Percentiles rank a stretch among this genome's conserved stretches.
These are phyloP conservation scores for Phytophthora megakarya DNA, from an alignment of 352 stramenopile genomes.

Conservation along the genomic window DNA sequence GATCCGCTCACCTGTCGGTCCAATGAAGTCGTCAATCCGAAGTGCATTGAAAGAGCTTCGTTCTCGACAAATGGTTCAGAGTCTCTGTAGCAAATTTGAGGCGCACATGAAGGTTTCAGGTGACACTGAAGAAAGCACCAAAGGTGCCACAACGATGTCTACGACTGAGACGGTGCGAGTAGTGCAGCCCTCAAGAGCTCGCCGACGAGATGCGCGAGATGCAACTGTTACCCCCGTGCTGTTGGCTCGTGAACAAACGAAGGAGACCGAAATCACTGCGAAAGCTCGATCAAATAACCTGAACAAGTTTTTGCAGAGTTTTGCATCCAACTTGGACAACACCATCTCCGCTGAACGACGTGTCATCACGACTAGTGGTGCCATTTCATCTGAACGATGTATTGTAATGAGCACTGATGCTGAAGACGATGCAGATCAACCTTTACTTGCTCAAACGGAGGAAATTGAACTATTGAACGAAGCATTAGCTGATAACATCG, in stretches of 20 bases:
- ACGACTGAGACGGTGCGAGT: background rate
- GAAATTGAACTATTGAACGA: background rate
- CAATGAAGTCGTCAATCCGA: conserved; percentile 54
- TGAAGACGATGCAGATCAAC: conserved; percentile 24
- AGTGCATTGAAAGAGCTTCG: conserved; percentile 52
- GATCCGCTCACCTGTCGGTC: conserved; percentile 29
- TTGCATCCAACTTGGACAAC: conserved; percentile 67
- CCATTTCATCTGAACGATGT: conserved; percentile 11
- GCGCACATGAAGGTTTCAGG: conserved; percentile 25
- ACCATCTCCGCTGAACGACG: conserved; percentile 20
- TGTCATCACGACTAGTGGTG: conserved; percentile 3
- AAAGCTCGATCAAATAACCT: conserved; percentile 59
- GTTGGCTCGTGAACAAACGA: conserved; percentile 7
- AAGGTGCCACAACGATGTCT: conserved; percentile 12
- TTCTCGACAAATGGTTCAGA: conserved; percentile 56
- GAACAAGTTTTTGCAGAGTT: conserved; percentile 69
- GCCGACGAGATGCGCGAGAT: conserved; percentile 23
- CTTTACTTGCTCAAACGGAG: conserved; percentile 16
- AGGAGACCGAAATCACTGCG: conserved; percentile 21
- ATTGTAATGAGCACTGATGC: conserved; percentile 21
- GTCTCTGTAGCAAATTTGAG: conserved; percentile 60
- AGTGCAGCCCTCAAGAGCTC: conserved; percentile 2
- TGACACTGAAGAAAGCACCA: conserved; percentile 20
- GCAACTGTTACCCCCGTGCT: conserved; percentile 15
- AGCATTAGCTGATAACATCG: conserved; percentile 2